These are phyloP conservation scores for Lepidium africanum DNA, from an alignment of 345 rosid genomes.

Conservation along the genomic window DNA sequence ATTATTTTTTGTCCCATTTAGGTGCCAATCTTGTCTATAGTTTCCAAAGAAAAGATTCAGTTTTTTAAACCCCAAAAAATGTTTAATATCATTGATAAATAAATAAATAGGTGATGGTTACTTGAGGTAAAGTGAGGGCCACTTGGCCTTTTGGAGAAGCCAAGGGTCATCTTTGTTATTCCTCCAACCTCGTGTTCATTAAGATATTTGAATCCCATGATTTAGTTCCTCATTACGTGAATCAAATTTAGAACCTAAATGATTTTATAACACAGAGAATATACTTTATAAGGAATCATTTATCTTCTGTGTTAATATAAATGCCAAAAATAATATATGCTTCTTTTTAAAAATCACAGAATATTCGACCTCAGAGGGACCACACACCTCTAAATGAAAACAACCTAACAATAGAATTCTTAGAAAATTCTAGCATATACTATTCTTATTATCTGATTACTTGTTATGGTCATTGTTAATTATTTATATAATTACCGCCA, in stretches of 20 bases:
- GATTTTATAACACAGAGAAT: no score
- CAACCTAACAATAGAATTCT: not conserved
- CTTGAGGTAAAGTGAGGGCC: slow-evolving; percentile 11
- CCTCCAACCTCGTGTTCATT: not conserved
- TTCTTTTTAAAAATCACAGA: not conserved
- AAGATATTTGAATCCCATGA: not conserved
- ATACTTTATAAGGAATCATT: slow-evolving; percentile 7
- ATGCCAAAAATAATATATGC: slow-evolving; percentile 5
- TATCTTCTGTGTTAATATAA: not conserved
- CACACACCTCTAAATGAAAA: slow-evolving; percentile 8
- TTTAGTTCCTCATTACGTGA: not conserved
- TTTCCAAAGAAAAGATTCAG: not conserved
- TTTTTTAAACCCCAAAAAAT: not conserved
- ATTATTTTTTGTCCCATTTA: slow-evolving; percentile 9
- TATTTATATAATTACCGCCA: slow-evolving; percentile 15
- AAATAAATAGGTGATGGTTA: not conserved
- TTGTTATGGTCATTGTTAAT: not conserved
- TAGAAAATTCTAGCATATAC: not conserved
- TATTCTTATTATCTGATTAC: not conserved
- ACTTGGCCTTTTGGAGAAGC: slow-evolving; percentile 21
- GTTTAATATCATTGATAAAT: not conserved
- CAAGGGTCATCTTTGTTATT: slow-evolving; percentile 5
- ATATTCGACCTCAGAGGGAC: slow-evolving; percentile 15
- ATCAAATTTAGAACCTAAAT: no score
- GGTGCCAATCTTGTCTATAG: not conserved